A percentile compares a stretch with the other conserved stretches of the same genome.
Conservation (phyloP, 1,284 basidiomycete species). For the Papiliotrema terrestris region DNA sequence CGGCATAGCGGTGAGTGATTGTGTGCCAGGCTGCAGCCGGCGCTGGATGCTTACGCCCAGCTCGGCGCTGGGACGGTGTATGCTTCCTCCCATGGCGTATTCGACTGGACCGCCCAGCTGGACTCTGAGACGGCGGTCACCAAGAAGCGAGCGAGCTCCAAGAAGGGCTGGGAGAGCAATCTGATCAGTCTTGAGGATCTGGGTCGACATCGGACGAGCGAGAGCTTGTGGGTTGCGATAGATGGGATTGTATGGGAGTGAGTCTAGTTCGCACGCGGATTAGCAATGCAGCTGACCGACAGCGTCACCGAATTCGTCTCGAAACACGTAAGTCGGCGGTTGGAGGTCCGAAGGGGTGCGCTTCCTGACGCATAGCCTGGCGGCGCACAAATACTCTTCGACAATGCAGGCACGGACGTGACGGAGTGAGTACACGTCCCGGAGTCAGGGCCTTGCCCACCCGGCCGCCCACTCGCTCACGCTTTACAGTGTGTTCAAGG, state of each 20-base stretch:
- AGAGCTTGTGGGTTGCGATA: slow-evolving; percentile 34
- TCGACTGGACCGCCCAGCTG: too few species aligned
- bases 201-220: slow-evolving; percentile 19
- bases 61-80: too few species aligned
- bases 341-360: background rate
- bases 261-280: slow-evolving; percentile 2
- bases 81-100: too few species aligned
- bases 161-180: background rate
- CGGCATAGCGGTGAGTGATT: too few species aligned
- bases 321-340: slow-evolving; percentile 3
- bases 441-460: too few species aligned
- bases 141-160: background rate
- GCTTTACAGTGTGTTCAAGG: slow-evolving; percentile 14
- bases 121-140: background rate
- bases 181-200: slow-evolving; percentile 14
- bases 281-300: slow-evolving; percentile 3
- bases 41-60: too few species aligned
- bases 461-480: background rate
- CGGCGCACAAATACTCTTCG: slow-evolving; percentile 28
- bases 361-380: slow-evolving; percentile 20
- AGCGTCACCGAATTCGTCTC: slow-evolving; percentile 29
- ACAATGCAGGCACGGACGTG: slow-evolving; percentile 34
- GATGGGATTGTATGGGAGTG: slow-evolving; percentile 38
- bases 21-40: too few species aligned
- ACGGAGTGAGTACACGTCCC: slow-evolving; percentile 14